These are phyloP conservation scores for Syncephalastrum racemosum DNA, from an alignment of 371 early-diverging fungal species.

Conservation along the genomic window DNA sequence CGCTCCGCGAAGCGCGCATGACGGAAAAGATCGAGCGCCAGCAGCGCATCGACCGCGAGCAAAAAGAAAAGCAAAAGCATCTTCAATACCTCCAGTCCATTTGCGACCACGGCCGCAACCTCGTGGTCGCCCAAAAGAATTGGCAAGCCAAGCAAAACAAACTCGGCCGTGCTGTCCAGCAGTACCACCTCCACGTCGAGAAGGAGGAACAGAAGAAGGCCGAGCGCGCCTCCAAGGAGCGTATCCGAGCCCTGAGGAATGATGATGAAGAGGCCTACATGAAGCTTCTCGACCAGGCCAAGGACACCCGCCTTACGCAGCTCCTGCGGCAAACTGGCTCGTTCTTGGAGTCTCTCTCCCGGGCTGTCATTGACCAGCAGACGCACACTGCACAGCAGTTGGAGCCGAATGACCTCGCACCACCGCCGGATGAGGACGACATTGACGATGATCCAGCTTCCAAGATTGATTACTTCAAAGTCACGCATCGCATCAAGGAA, in stretches of 20 bases:
- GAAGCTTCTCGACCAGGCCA: conserved; percentile 89
- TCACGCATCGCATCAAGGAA: conserved; percentile 88
- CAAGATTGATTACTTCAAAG: conserved; percentile 82
- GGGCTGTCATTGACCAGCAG: conserved; percentile 73
- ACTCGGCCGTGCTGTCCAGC: conserved; percentile 78
- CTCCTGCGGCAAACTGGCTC: conserved; percentile 86
- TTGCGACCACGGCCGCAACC: conserved; percentile 73
- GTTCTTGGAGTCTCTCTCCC: conserved; percentile 78
- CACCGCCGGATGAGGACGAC: conserved; percentile 21
- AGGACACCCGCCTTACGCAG: conserved; percentile 94
- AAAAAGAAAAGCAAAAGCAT: conserved; percentile 82
- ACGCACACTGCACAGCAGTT: conserved; percentile 47
- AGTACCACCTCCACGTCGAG: conserved; percentile 78
- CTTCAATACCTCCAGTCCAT: conserved; percentile 74
- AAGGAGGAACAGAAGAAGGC: conserved; percentile 88
- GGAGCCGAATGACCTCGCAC: background rate
- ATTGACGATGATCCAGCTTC: conserved; percentile 58
- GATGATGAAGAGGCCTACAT: conserved; percentile 97
- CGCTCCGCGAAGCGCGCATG: conserved; percentile 85
- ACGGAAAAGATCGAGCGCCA: conserved; percentile 91
- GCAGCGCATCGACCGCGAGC: conserved; percentile 86
- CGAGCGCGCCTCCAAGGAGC: conserved; percentile 85
- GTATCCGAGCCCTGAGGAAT: conserved; percentile 88
- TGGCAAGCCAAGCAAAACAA: conserved; percentile 65
- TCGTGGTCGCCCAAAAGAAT: conserved; percentile 69